These are phyloP conservation scores for Houttuynia cordata DNA, from an alignment of 164 flowering plant genomes.

Conservation along the genomic window DNA sequence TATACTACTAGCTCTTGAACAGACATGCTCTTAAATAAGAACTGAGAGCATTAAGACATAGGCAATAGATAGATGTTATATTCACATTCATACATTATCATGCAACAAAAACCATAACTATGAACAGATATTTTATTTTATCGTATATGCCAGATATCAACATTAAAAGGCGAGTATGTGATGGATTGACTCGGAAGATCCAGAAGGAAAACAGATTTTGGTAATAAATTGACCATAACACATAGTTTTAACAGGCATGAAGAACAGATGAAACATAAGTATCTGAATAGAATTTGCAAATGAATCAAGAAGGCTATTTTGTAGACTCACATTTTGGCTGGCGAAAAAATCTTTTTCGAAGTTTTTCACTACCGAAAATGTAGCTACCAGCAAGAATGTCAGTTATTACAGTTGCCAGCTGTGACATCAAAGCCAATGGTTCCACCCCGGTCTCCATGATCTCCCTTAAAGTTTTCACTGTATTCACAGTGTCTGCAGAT, in stretches of 20 bases:
- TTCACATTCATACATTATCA: not conserved
- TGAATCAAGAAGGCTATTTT: not conserved
- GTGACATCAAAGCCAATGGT: slow-evolving; percentile 94
- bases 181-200: not conserved
- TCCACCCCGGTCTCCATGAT: slow-evolving; percentile 95
- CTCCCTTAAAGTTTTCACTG: slow-evolving; percentile 82
- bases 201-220: not conserved
- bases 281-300: no score
- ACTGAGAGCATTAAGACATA: no score
- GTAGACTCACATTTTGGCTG: slow-evolving; percentile 63
- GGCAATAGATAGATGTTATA: no score
- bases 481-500: slow-evolving; percentile 96
- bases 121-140: no score
- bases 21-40: no score
- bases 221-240: no score
- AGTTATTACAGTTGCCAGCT: slow-evolving; percentile 92
- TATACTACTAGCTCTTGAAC: no score
- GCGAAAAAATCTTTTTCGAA: slow-evolving; percentile 69
- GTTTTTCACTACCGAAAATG: slow-evolving; percentile 55
- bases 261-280: not conserved
- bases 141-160: not conserved
- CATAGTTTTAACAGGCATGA: not conserved
- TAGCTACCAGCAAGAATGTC: slow-evolving; percentile 94
- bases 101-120: not conserved
- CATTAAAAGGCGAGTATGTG: not conserved